phyloP scores from a whole-genome alignment of 139 green algal genomes.

The Monoraphidium neglectum region DNA sequence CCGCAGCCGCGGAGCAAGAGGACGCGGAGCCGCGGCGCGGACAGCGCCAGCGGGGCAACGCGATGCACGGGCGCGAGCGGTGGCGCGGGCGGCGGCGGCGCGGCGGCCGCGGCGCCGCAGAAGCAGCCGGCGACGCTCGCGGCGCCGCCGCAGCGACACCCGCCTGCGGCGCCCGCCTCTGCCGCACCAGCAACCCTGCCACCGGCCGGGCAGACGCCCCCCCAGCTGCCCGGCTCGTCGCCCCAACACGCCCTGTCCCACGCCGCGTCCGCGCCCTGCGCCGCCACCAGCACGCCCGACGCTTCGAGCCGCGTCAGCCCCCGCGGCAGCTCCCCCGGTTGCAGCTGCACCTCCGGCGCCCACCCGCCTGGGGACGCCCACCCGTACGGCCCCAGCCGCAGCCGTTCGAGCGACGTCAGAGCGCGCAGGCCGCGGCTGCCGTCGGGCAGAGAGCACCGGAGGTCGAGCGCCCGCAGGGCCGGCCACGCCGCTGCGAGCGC shows the following conservation, averaged over 20 bases:
- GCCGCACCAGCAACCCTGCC: background rate
- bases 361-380: conserved; percentile 25
- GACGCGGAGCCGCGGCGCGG: background rate
- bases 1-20: conserved; percentile 10
- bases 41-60: conserved; percentile 3
- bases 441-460: conserved; percentile 14
- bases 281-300: conserved; percentile 3
- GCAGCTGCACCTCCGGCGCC: conserved; percentile 21
- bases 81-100: background rate
- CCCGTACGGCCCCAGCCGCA: conserved; percentile 14
- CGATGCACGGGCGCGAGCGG: background rate
- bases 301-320: conserved; percentile 14
- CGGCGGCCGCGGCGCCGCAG: background rate
- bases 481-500: background rate
- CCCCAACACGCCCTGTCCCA: background rate
- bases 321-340: conserved; percentile 12
- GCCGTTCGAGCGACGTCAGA: background rate
- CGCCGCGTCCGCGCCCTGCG: too few relatives aligned
- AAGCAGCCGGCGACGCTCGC: background rate
- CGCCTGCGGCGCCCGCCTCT: conserved; percentile 15
- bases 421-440: conserved; percentile 9
- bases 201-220: too few relatives aligned
- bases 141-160: background rate
- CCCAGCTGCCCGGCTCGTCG: background rate
- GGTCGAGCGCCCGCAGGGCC: background rate